A percentile compares a stretch with the other conserved stretches of the same genome.
phyloP scores from a whole-genome alignment of 768 basidiomycete genomes.

The Leucosporidium creatinivorum region DNA sequence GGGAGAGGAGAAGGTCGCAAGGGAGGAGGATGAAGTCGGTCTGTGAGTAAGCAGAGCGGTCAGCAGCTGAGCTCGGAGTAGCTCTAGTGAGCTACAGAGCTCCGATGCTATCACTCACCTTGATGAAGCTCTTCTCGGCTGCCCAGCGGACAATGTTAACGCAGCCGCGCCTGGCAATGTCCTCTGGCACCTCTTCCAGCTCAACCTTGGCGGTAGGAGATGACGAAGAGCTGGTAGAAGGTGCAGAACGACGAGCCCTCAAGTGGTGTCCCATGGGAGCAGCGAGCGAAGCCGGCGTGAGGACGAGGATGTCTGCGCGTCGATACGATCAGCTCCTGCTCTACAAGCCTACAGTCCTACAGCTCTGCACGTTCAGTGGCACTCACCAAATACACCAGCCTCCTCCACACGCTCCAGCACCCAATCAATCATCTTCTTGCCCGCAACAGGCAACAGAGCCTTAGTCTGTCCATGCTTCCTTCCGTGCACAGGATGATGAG shows the following conservation, averaged over 20 bases:
- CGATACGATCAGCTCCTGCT: neutral
- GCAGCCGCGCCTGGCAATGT: constrained; percentile 9
- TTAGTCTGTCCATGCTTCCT: constrained; percentile 22
- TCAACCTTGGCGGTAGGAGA: constrained; percentile 21
- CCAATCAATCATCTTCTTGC: constrained; percentile 33
- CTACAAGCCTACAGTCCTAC: too few species aligned
- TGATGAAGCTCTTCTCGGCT: constrained; percentile 18
- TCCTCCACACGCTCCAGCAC: constrained; percentile 28
- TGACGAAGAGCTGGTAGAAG: neutral
- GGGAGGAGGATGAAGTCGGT: constrained; percentile 33
- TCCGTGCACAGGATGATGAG: too few species aligned
- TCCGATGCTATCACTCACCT: constrained; percentile 9
- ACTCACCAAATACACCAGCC: constrained; percentile 24
- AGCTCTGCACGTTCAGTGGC: neutral
- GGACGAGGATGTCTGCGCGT: constrained; percentile 24
- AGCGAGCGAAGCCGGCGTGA: constrained; percentile 19
- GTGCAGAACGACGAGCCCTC: constrained; percentile 10
- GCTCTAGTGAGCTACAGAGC: too few species aligned
- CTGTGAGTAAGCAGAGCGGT: neutral
- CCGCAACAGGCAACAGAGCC: constrained; percentile 32
- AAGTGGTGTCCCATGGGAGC: constrained; percentile 27
- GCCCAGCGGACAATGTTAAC: constrained; percentile 25
- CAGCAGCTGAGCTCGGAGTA: too few species aligned
- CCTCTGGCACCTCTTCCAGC: constrained; percentile 30
- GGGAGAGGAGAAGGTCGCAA: constrained; percentile 31